Percentiles rank a stretch among this genome's conserved stretches.
Evolutionary conservation across 2,329 filamentous ascomycete species (phyloP).

Genomic region (Calonectria pseudoreteaudii): DNA sequence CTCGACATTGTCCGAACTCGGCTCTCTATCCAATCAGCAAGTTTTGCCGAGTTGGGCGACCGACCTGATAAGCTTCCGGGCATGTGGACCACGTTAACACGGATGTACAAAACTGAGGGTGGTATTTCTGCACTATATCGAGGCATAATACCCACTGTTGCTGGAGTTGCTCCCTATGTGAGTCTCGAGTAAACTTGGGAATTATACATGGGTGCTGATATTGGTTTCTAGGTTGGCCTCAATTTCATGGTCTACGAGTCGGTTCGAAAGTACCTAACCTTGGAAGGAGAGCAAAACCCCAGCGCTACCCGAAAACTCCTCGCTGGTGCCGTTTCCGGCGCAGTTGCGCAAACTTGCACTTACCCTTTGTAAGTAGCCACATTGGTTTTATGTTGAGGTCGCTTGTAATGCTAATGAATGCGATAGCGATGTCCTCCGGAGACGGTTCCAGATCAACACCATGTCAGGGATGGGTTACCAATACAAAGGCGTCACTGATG

Average conservation of each 20-base stretch:
- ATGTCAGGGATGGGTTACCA: slow-evolving; percentile 99
- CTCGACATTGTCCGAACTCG: slow-evolving; percentile 97
- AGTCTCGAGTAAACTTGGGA: slow-evolving; percentile 32
- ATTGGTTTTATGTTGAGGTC: slow-evolving; percentile 35
- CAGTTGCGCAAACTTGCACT: slow-evolving; percentile 96
- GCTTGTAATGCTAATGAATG: background rate
- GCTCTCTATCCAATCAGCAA: slow-evolving; percentile 97
- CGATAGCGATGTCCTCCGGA: slow-evolving; percentile 85
- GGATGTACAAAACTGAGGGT: slow-evolving; percentile 93
- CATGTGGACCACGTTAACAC: slow-evolving; percentile 86
- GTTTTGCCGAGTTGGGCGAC: slow-evolving; percentile 81
- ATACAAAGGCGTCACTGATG: slow-evolving; percentile 89
- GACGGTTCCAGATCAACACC: slow-evolving; percentile 98
- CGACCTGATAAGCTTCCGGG: slow-evolving; percentile 80
- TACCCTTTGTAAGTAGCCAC: slow-evolving; percentile 86
- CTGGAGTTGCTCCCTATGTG: slow-evolving; percentile 95
- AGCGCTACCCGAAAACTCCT: slow-evolving; percentile 82
- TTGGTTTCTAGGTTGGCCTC: slow-evolving; percentile 76
- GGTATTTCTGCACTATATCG: slow-evolving; percentile 89
- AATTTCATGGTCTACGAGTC: slow-evolving; percentile 99
- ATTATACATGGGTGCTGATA: slow-evolving; percentile 9
- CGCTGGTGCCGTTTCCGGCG: slow-evolving; percentile 94
- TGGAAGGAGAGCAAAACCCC: slow-evolving; percentile 88
- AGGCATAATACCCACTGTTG: slow-evolving; percentile 92
- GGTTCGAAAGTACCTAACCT: slow-evolving; percentile 84